Evolutionary conservation across 306 rosid genomes (phyloP).

Genomic region (Fragaria vesca): DNA sequence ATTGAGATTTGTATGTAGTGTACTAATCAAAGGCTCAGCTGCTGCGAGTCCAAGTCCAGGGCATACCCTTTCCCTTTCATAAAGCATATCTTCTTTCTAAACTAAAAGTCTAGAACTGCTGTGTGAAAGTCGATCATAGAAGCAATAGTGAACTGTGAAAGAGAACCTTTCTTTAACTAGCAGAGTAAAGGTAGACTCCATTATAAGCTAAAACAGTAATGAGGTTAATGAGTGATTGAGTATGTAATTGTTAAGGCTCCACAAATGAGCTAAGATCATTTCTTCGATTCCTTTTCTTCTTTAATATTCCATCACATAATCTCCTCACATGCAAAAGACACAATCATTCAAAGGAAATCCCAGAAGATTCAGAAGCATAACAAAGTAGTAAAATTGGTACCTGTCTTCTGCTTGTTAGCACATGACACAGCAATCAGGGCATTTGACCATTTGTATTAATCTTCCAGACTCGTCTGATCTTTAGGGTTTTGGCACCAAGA

Average conservation of each 20-base stretch:
- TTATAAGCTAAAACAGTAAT: not conserved
- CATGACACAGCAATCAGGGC: not conserved
- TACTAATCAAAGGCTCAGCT: not conserved
- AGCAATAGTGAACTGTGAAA: not conserved
- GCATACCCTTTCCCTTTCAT: not conserved
- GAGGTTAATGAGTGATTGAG: not conserved
- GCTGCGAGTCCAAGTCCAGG: not conserved
- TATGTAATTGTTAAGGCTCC: not conserved
- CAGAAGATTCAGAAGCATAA: not conserved
- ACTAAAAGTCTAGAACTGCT: not conserved
- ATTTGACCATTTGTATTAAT: not conserved
- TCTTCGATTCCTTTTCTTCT: too few relatives aligned
- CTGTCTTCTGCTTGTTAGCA: not conserved
- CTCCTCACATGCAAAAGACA: constrained; percentile 11
- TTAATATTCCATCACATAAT: not conserved
- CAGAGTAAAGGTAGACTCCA: not conserved
- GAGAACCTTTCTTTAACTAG: not conserved
- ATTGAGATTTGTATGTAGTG: not conserved
- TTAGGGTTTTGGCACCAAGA: not conserved
- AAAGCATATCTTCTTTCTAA: constrained; percentile 6
- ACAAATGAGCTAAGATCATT: not conserved
- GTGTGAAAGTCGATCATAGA: constrained; percentile 1
- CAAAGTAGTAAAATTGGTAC: not conserved
- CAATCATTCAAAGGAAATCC: constrained; percentile 9
- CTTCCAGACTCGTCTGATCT: not conserved